phyloP scores from a whole-genome alignment of 2,329 filamentous ascomycete species.

The Fusarium circinatum region DNA sequence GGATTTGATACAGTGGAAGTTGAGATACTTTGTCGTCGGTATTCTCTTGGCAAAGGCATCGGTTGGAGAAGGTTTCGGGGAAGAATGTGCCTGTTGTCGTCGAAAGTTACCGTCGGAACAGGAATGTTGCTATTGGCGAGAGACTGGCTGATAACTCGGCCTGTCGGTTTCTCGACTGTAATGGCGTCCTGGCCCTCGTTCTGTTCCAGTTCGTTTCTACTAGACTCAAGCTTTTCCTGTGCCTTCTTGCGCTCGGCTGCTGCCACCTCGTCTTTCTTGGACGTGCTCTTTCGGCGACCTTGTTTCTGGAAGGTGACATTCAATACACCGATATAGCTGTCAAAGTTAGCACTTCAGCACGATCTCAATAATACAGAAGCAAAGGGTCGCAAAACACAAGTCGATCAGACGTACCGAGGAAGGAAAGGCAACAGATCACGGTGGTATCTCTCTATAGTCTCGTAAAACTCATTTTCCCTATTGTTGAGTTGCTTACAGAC shows the following conservation, averaged over 20 bases:
- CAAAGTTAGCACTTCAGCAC: conserved; percentile 17
- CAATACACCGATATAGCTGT: conserved; percentile 93
- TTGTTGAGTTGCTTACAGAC: conserved; percentile 99
- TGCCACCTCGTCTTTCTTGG: conserved; percentile 60
- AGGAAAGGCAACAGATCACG: conserved; percentile 90
- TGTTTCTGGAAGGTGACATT: conserved; percentile 95
- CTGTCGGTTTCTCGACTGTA: conserved; percentile 29
- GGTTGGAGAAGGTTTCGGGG: conserved; percentile 83
- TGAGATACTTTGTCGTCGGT: conserved; percentile 50
- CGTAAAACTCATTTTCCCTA: conserved; percentile 98
- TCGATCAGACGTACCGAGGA: conserved; percentile 71
- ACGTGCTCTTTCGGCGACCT: conserved; percentile 70
- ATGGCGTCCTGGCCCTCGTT: conserved; percentile 13
- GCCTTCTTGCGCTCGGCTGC: conserved; percentile 51
- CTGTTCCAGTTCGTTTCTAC: conserved; percentile 32
- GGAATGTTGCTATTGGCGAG: conserved; percentile 72
- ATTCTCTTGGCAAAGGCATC: conserved; percentile 52
- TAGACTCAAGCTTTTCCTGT: conserved; percentile 43
- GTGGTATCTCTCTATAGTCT: conserved; percentile 91
- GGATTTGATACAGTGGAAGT: conserved; percentile 39
- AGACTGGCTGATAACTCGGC: conserved; percentile 75
- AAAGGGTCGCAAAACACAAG: conserved; percentile 6
- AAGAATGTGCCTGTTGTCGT: conserved; percentile 93
- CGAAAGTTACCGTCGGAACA: conserved; percentile 90
- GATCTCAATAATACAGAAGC: not conserved